Conservation (phyloP, 208 protist species). For the Crithidia acanthocephali region DNA sequence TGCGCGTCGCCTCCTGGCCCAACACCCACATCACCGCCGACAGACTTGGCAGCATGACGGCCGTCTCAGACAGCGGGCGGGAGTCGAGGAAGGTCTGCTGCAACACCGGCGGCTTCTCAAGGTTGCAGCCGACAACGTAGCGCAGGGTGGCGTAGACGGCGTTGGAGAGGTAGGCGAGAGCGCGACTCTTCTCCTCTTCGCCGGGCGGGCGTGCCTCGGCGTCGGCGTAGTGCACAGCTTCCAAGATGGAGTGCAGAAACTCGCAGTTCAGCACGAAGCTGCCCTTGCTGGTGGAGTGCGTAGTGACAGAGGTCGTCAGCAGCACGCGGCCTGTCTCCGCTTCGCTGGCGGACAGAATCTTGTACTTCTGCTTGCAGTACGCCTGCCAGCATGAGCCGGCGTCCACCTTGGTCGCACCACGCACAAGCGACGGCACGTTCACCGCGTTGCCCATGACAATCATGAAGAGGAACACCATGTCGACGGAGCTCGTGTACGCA, state of each 20-base stretch:
- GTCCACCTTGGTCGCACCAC: constrained; percentile 88
- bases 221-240: constrained; percentile 82
- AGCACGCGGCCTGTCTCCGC: constrained; percentile 47
- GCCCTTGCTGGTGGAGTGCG: constrained; percentile 32
- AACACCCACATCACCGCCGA: constrained; percentile 81
- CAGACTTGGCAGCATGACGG: constrained; percentile 58
- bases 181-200: constrained; percentile 71
- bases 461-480: constrained; percentile 89
- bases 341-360: constrained; percentile 39
- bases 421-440: constrained; percentile 78
- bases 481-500: constrained; percentile 69
- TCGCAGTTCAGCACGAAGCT: constrained; percentile 55
- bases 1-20: constrained; percentile 35
- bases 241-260: constrained; percentile 70
- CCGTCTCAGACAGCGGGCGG: constrained; percentile 44
- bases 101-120: constrained; percentile 34
- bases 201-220: constrained; percentile 63
- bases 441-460: constrained; percentile 86
- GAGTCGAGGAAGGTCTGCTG: constrained; percentile 78
- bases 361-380: constrained; percentile 87
- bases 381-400: constrained; percentile 80
- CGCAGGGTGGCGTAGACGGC: constrained; percentile 72
- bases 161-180: constrained; percentile 62
- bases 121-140: constrained; percentile 83
- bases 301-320: constrained; percentile 15